Evolutionary conservation across 78 protist genomes (phyloP), one percentile per base, ranked within the genome.

Genomic region (Bodo saltans): DNA sequence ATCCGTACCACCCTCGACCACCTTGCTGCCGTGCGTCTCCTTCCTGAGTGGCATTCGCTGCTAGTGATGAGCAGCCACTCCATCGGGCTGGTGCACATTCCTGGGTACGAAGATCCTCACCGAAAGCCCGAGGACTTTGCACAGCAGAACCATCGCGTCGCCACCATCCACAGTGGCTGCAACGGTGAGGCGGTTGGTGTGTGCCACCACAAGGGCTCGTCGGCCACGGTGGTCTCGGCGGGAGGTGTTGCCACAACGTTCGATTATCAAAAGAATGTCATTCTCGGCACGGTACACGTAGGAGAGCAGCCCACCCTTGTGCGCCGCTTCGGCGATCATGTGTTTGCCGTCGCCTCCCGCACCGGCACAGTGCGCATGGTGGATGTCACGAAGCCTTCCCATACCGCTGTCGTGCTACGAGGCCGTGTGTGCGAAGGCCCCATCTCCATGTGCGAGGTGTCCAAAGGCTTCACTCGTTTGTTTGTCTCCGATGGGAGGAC

Each of bases 291-390:
- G 69, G 25, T 39, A 32, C 37, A 47, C 67, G 12, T 12, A 32
- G 81, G 81, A 32, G 33, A 3, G 67, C 26, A 39, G 81, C 81
- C 81, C 4, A 17, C 34, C 53, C 42, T 47, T 27, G 25, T 76
- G 32, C 39, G n/a, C 40, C 69, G 4, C n/a, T n/a, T n/a, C n/a
- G n/a, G n/a, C n/a, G n/a, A n/a, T n/a, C n/a, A n/a, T n/a, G n/a
- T n/a, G n/a, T 67, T 27, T 29, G 52, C 25, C 69, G 81, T 76
- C 27, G 81, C 69, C 40, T 76, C 35, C 69, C 42, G 29, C 21
- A 76, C 81, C 3, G 52, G 72, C 37, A 68, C 12, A 8, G 40
- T 76, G n/a, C 35, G 81, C 40, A 17, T 32, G 38, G 12, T 76
- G 34, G 81, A 76, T 27, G 37, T 39, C 68, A 2, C 70, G 33